Evolutionary conservation across 2,329 filamentous ascomycete species (phyloP), one percentile per base, ranked within the genome.

Genomic region (Esteya vermicola): DNA sequence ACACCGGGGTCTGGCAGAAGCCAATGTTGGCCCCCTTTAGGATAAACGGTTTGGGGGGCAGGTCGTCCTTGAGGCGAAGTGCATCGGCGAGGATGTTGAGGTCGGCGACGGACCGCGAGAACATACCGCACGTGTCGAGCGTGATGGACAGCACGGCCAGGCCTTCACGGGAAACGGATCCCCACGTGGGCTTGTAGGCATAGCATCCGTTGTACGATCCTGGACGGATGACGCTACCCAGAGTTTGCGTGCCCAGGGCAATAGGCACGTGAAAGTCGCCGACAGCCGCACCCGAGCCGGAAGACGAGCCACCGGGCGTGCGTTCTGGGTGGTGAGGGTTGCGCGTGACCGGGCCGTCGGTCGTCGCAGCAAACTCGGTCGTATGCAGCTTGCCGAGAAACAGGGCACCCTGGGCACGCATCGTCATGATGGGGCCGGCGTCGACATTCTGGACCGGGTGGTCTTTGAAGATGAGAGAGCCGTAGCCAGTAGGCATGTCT

Each of bases 251-350:
- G 1, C 76, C 78, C 0, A 83, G 57, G 0, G 59, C 67, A 10
- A 82, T 49, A 0, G 76, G 72, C 1, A 67, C 68, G 45, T 82
- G 78, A 39, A 70, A 68, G 46, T 82, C 78, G 7, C 61, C 77
- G 0, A 83, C 76, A 1, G 74, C 76, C 0, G 78, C 76, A 0
- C 64, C 78, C 0, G 77, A 81, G 0, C 79, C 78, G 0, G 75
- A 74, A 0, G 75, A 81, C 0, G 77, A 81, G 34, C 78, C 78
- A 1, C 78, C 78, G 0, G 78, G 78, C 0, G 78, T 81, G 5
- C 66, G 62, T 0, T 42, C 44, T 0, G 57, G 43, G 43, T 68
- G 58, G 44, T 72, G 68, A 0, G 78, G 74, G 51, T 83, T 83
- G 4, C 55, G 51, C 1, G 74, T 76, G 38, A 61, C 62, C 1